Evolutionary conservation across 2,329 filamentous ascomycete species (phyloP).

Genomic region (Stachybotrys chlorohalonatus): DNA sequence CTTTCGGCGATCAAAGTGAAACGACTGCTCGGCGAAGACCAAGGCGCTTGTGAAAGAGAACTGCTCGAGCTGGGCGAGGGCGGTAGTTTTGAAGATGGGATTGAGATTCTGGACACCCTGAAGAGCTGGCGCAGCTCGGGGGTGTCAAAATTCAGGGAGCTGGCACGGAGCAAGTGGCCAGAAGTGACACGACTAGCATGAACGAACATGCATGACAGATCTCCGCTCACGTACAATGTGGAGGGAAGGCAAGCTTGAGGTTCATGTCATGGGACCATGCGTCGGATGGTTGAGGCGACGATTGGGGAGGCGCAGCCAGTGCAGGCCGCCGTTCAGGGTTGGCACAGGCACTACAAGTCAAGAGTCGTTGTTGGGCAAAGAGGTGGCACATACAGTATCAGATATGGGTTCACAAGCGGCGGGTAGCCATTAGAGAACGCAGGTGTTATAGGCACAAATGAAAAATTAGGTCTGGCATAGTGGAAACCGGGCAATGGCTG

Average conservation of each 20-base stretch:
- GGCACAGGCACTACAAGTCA: too few relatives aligned
- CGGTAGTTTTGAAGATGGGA: conserved; percentile 46
- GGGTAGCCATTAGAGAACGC: too few relatives aligned
- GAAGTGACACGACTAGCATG: conserved; percentile 37
- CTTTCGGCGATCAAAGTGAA: conserved; percentile 54
- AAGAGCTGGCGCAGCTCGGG: conserved; percentile 40
- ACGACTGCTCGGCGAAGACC: conserved; percentile 48
- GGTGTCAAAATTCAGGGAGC: conserved; percentile 36
- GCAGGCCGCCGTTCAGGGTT: too few relatives aligned
- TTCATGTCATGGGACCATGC: too few relatives aligned
- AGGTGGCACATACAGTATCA: too few relatives aligned
- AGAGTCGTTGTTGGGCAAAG: too few relatives aligned
- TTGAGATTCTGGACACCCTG: conserved; percentile 33
- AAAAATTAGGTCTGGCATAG: not conserved
- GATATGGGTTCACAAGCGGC: too few relatives aligned
- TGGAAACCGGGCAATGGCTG: not conserved
- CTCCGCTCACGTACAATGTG: not conserved
- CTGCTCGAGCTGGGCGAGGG: conserved; percentile 45
- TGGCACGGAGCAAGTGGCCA: conserved; percentile 40
- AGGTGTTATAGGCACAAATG: not conserved
- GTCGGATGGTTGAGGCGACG: too few relatives aligned
- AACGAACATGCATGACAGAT: not conserved
- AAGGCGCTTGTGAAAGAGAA: conserved; percentile 49
- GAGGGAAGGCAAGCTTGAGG: too few relatives aligned
- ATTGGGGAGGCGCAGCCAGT: too few relatives aligned